Percentiles rank a stretch among this genome's conserved stretches.
Conservation (phyloP, 495 filamentous ascomycete species). For the Aspergillus taichungensis region DNA sequence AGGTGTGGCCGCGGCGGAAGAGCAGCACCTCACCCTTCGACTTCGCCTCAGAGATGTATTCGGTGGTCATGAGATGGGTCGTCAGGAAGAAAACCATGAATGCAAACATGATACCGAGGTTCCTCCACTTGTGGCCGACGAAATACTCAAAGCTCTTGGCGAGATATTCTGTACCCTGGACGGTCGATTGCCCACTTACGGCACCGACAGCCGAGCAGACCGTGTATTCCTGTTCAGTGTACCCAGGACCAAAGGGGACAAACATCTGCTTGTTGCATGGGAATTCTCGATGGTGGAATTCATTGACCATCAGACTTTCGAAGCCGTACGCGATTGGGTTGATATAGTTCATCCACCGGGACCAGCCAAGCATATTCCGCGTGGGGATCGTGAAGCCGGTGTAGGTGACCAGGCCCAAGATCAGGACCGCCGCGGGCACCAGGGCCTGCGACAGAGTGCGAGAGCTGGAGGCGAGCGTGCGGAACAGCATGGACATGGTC, state of each 20-base stretch:
- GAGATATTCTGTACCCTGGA: constrained; percentile 47
- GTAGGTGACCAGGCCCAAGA: constrained; percentile 45
- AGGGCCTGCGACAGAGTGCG: constrained; percentile 45
- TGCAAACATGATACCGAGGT: constrained; percentile 57
- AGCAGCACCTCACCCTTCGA: constrained; percentile 46
- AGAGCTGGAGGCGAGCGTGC: constrained; percentile 43
- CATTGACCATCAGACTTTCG: constrained; percentile 45
- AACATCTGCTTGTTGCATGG: constrained; percentile 37
- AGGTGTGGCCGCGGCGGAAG: constrained; percentile 38
- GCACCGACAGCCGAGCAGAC: constrained; percentile 51
- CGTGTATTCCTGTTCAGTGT: constrained; percentile 12
- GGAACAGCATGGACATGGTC: constrained; percentile 52
- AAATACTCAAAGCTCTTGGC: constrained; percentile 46
- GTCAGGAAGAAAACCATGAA: constrained; percentile 56
- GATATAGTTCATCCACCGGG: constrained; percentile 45
- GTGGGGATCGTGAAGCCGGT: constrained; percentile 46
- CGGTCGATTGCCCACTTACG: constrained; percentile 30
- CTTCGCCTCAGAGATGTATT: constrained; percentile 39
- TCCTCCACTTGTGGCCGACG: constrained; percentile 57
- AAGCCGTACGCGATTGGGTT: constrained; percentile 44
- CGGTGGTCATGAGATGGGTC: constrained; percentile 36
- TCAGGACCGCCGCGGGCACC: constrained; percentile 42
- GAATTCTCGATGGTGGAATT: constrained; percentile 49
- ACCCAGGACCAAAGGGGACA: constrained; percentile 36
- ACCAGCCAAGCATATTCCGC: constrained; percentile 45